phyloP scores from a whole-genome alignment of 176 grass and related monocot genomes.

The Carex myosuroides region DNA sequence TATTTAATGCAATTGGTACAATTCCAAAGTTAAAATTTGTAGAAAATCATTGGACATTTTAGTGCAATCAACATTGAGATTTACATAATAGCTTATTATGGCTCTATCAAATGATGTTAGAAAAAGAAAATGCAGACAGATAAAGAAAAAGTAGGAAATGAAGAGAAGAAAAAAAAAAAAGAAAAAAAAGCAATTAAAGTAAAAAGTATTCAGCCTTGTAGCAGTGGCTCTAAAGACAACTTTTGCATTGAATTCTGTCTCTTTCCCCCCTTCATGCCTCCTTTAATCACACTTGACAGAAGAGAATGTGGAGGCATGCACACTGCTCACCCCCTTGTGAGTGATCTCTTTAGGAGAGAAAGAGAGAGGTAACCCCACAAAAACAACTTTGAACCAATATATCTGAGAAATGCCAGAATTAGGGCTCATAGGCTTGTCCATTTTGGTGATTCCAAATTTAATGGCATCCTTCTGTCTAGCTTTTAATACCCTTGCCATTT shows the following conservation, averaged over 20 bases:
- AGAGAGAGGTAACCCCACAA: conserved; percentile 18
- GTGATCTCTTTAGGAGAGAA: conserved; percentile 33
- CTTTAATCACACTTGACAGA: conserved; percentile 71
- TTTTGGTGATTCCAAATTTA: conserved; percentile 42
- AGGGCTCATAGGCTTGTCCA: conserved; percentile 33
- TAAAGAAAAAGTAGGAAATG: conserved; percentile 28
- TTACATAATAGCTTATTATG: not conserved
- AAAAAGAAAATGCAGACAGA: conserved; percentile 20
- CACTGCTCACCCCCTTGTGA: conserved; percentile 22
- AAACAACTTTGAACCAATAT: conserved; percentile 36
- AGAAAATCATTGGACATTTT: not conserved
- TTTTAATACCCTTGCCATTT: conserved; percentile 25
- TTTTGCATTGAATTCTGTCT: conserved; percentile 73
- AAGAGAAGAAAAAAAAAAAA: not conserved
- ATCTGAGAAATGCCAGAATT: conserved; percentile 28
- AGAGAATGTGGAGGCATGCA: conserved; percentile 81
- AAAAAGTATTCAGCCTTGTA: conserved; percentile 20
- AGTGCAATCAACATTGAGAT: not conserved
- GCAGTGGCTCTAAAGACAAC: conserved; percentile 27
- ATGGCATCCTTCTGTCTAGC: conserved; percentile 26
- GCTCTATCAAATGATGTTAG: conserved; percentile 1
- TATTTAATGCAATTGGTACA: not conserved
- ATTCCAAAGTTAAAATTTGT: not conserved
- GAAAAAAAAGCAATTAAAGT: conserved; percentile 23
- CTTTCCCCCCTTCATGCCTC: conserved; percentile 29